A percentile compares a stretch with the other conserved stretches of the same genome.
phyloP scores from a whole-genome alignment of 495 filamentous ascomycete species.

The Daldinia loculata region DNA sequence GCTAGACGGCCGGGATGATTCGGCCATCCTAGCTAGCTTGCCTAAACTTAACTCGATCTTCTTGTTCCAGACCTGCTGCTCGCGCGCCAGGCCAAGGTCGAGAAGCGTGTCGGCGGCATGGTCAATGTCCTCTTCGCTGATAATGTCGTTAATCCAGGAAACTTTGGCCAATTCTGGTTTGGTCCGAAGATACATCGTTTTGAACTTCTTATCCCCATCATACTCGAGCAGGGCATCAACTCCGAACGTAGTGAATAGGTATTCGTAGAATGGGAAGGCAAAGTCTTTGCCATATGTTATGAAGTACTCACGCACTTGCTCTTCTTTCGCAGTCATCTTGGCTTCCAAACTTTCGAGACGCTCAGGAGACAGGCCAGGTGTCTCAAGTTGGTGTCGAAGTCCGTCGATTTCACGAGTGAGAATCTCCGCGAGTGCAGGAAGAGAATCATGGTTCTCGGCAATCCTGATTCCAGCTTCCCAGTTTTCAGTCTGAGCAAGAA shows the following conservation, averaged over 20 bases:
- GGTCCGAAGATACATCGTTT: constrained; percentile 78
- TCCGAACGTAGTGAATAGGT: constrained; percentile 70
- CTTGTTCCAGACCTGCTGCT: constrained; percentile 84
- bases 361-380: constrained; percentile 31
- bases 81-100: constrained; percentile 67
- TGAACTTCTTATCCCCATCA: constrained; percentile 66
- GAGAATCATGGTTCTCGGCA: constrained; percentile 76
- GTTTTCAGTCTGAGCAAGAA: constrained; percentile 72
- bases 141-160: constrained; percentile 94
- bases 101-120: constrained; percentile 73
- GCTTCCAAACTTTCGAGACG: constrained; percentile 42
- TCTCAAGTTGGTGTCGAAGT: constrained; percentile 41
- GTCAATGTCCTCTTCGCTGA: constrained; percentile 73
- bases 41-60: constrained; percentile 89
- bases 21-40: constrained; percentile 80
- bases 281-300: constrained; percentile 76
- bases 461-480: constrained; percentile 73
- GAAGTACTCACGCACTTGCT: constrained; percentile 67
- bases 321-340: constrained; percentile 48
- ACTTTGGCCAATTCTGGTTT: constrained; percentile 74
- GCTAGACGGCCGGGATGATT: constrained; percentile 50
- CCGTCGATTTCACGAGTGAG: constrained; percentile 52
- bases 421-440: constrained; percentile 72
- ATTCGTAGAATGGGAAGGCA: constrained; percentile 81
- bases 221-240: constrained; percentile 74